These are phyloP conservation scores for Aspergillus latus DNA, from an alignment of 2,329 filamentous ascomycete species.

Conservation along the genomic window DNA sequence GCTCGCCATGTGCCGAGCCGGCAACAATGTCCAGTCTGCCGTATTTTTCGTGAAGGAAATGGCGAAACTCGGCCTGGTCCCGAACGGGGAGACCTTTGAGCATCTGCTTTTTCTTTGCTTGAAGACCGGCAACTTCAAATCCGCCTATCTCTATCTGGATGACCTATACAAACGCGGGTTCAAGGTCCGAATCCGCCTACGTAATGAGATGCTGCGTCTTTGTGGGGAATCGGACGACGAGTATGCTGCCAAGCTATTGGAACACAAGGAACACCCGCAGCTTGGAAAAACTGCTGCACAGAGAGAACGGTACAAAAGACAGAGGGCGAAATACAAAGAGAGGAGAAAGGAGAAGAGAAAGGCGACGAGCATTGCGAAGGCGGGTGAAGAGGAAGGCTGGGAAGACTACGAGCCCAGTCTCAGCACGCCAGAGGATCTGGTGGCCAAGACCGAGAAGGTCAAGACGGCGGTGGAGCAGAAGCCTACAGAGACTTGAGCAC, in stretches of 20 bases:
- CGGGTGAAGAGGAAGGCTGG: conserved; percentile 25
- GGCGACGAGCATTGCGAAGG: conserved; percentile 19
- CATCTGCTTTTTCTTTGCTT: conserved; percentile 60
- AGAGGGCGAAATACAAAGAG: conserved; percentile 21
- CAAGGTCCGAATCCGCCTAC: conserved; percentile 25
- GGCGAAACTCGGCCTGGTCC: conserved; percentile 54
- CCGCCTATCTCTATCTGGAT: conserved; percentile 40
- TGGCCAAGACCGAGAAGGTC: not conserved
- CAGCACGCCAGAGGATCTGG: conserved; percentile 19
- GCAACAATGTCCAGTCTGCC: conserved; percentile 53
- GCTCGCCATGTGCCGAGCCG: conserved; percentile 50
- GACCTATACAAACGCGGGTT: conserved; percentile 37
- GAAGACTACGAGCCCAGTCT: conserved; percentile 22
- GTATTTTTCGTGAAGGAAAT: conserved; percentile 65
- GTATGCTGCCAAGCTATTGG: conserved; percentile 31
- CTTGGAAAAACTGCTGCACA: not conserved
- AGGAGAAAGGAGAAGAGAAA: conserved; percentile 25
- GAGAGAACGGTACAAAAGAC: conserved; percentile 7
- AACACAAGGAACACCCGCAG: conserved; percentile 30
- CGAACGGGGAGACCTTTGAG: conserved; percentile 62
- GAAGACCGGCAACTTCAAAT: conserved; percentile 35
- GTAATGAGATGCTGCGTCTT: conserved; percentile 28
- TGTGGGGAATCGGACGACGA: conserved; percentile 32
- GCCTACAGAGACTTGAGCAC: not conserved
- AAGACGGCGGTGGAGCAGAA: not conserved